Evolutionary conservation across 2,329 filamentous ascomycete species (phyloP), one percentile per base, ranked within the genome.

Genomic region (Harringtonia aguacate): DNA sequence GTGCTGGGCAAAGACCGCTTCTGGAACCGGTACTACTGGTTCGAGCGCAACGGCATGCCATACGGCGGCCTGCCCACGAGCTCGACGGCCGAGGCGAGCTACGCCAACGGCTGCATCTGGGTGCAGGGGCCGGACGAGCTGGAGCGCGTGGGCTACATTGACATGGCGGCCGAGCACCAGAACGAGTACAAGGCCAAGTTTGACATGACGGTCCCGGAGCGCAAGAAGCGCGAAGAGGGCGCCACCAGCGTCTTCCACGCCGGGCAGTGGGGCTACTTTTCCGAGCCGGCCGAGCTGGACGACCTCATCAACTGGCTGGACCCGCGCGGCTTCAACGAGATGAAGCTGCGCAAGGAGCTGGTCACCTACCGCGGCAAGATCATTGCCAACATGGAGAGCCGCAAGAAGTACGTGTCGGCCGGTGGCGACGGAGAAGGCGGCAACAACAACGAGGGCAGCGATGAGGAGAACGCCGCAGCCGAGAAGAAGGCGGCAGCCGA

Each of bases 21-120:
- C 70, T 95, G 90, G 80, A 97, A 98, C 63, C 79, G 90, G 43
- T 98, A 97, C 64, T 97, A 94, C 70, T 98, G 92, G 90, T 95
- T 97, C 61, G 92, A 98, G 64, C 83, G 90, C 50, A 98, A 97
- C 57, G 92, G 89, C 21, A 97, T 97, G 89, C 92, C 92, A 0
- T 95, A 90, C 56, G 87, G 75, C 28, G 92, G 92, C 5, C 72
- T 95, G 44, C 89, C 89, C 0, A 78, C 76, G 51, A 94, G 87
- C 61, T 95, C 89, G 15, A 97, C 90, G 2, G 84, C 87, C 1
- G 72, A 80, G 37, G 88, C 90, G 20, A 81, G 77, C 9, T 98
- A 97, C 58, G 89, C 90, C 34, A 98, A 97, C 59, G 92, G 87
- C 9, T 86, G 90, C 46, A 75, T 98, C 45, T 98, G 92, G 92